phyloP scores from a whole-genome alignment of 495 filamentous ascomycete genomes.

The Haplographium delicatum region DNA sequence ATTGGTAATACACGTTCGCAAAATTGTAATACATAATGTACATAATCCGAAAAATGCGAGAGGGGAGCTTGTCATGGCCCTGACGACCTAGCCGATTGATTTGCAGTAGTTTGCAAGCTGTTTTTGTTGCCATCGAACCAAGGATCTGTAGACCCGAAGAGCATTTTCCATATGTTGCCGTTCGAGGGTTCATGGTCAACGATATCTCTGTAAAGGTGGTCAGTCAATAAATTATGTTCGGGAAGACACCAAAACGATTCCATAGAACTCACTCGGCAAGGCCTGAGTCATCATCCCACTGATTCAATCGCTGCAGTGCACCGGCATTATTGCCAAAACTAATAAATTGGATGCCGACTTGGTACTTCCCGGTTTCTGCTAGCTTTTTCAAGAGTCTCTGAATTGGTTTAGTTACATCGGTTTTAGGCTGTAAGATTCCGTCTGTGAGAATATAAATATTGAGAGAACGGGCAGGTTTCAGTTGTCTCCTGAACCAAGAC shows the following conservation, averaged over 20 bases:
- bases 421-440: background rate
- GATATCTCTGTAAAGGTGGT: background rate
- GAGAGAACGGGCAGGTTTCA: background rate
- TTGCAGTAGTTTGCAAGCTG: too few relatives aligned
- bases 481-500: background rate
- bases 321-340: constrained; percentile 1
- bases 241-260: background rate
- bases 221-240: background rate
- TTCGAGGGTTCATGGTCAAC: background rate
- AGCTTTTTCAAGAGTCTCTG: background rate
- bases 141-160: background rate
- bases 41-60: too few relatives aligned
- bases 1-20: too few relatives aligned
- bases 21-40: too few relatives aligned
- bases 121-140: background rate
- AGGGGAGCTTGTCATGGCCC: too few relatives aligned
- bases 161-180: constrained; percentile 11
- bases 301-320: background rate
- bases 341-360: constrained; percentile 12
- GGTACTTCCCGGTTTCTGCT: background rate
- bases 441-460: constrained; percentile 8
- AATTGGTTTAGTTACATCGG: background rate
- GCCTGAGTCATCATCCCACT: background rate
- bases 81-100: too few relatives aligned
- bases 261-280: background rate